Base-by-base conservation (phyloP, 108 stramenopile genomes). In the Aurantiochytrium sp. region DNA sequence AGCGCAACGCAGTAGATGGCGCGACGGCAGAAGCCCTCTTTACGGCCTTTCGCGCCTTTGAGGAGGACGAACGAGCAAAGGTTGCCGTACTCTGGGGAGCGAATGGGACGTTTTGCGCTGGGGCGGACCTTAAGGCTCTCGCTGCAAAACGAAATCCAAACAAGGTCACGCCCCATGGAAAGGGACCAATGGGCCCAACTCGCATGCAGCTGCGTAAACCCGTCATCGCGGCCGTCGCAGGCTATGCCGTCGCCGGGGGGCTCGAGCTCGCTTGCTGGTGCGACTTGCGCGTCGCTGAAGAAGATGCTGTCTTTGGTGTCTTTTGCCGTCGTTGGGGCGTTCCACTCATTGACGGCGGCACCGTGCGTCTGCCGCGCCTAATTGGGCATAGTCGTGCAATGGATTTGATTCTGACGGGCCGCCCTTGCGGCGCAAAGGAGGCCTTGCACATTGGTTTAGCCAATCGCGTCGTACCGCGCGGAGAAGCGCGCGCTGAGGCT, bases 311-410 rank as follows among this genome's bases (percentile, higher is more conserved):
- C 25, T 25, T 90, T 55, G 90, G 90, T 5, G 90, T 90, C 19
- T 90, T 90, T 69, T 90, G 90, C 58, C 87, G 90, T 8, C 87
- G 90, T 6, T 90, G 76, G 76, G 90, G 90, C 19, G 90, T 90
- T 12, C 90, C 90, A 5, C 60, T 90, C 5, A 88, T 90, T 87
- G 90, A 90, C 47, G 90, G 90, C 21, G 90, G 90, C n/a, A 87
- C 90, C n/a, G 87, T 90, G 8, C 90, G 90, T 6, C 58, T 90
- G 59, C 90, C 83, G 19, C 16, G 87, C 8, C 60, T 90, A 8
- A 71, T 90, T 19, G 90, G 90, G 44, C 87, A 47, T 29, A 73
- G 71, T 19, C 90, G 88, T 5, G 87, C 90, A 14, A 45, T 87
- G 87, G 87, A 90, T 45, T 29, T 90, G 23, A 87, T 90, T 5